These are phyloP conservation scores for Nicotiana knightiana DNA, from an alignment of 257 asterid species.

Conservation along the genomic window DNA sequence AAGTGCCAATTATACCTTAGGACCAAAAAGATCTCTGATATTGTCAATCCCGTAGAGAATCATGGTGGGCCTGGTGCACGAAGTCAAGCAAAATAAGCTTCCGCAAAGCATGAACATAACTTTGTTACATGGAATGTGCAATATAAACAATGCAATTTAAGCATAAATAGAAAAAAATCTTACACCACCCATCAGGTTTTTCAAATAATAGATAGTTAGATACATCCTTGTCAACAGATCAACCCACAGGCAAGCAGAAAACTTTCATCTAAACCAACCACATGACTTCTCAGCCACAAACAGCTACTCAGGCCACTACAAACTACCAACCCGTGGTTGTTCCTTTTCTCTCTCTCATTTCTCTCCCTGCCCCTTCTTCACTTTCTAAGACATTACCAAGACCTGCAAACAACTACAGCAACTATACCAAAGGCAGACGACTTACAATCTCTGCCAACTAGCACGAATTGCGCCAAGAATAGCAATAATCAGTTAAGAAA, in stretches of 20 bases:
- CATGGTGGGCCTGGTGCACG: constrained; percentile 74
- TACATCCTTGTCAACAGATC: neutral
- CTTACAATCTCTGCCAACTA: neutral
- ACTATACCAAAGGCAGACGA: neutral
- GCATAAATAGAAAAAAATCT: neutral
- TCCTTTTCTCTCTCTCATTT: neutral
- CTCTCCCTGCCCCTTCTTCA: neutral
- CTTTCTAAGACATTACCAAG: neutral
- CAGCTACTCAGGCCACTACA: neutral
- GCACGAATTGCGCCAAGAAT: neutral
- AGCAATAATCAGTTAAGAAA: neutral
- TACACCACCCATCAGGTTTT: neutral
- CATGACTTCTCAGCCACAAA: neutral
- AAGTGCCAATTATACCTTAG: constrained; percentile 48
- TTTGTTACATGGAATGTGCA: neutral
- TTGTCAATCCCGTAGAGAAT: constrained; percentile 84
- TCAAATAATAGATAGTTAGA: neutral
- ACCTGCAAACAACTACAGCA: neutral
- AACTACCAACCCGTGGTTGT: neutral
- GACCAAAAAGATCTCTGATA: constrained; percentile 95
- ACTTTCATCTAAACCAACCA: neutral
- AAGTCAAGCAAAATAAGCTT: constrained; percentile 5
- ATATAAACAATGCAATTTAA: neutral
- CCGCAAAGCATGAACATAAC: neutral
- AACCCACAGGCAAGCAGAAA: neutral